Evolutionary conservation across 768 basidiomycete genomes (phyloP), one percentile per base, ranked within the genome.

Genomic region (Exsudoporus frostii): DNA sequence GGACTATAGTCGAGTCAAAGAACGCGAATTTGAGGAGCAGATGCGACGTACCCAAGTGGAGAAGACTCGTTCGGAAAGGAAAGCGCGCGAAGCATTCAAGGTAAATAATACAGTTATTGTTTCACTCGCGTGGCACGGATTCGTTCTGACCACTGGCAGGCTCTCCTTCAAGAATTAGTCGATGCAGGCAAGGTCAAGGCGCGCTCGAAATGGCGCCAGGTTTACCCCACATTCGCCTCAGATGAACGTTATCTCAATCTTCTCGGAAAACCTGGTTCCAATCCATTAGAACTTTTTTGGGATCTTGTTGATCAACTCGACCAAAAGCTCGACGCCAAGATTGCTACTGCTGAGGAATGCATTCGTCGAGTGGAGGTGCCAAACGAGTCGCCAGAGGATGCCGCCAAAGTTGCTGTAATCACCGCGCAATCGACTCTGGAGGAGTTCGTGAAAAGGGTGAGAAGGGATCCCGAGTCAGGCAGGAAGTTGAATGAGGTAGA

Each of bases 231-330:
- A 22, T 85, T 98, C 73, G 75, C 76, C 7, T 76, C 85, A 32
- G 92, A 97, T 64, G 76, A 80, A 40, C 83, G 92, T n/a, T 99
- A 98, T 73, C 76, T 87, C 39, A 78, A 81, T 55, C 84, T 98
- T 71, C 83, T 98, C 17, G 96, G 97, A 15, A 90, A 88, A 61
- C 90, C 91, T 8, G 97, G 97, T 14, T 96, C 93, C 2, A 94
- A 90, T 59, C 95, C 96, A 1, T 79, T 99, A 29, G 97, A 99
- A 63, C 80, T 98, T 5, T 98, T 97, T 73, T 97, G 94, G 92
- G 96, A 98, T 70, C 67, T 80, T 10, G 87, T 97, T 41, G 97
- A 99, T 69, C 78, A 76, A 38, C 78, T 97, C 3, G 94, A 93
- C 64, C 90, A 94, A 65, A 80, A 85, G 58, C 79, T 96, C 17